A percentile compares a stretch with the other conserved stretches of the same genome.
Evolutionary conservation across 257 asterid genomes (phyloP).

Genomic region (Solanum tarapatanum): DNA sequence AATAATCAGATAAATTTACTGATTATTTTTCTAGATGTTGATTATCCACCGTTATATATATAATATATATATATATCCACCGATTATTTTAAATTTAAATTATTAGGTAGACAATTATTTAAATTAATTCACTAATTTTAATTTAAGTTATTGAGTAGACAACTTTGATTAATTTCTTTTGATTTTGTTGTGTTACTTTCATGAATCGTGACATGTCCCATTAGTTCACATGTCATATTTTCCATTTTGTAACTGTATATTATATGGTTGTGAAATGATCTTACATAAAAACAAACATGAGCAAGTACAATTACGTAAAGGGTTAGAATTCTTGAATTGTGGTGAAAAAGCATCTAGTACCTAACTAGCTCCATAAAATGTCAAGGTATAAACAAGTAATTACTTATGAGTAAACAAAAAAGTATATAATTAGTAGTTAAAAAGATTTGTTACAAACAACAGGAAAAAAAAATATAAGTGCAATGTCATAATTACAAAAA

Average conservation of each 20-base stretch:
- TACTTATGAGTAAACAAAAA: not conserved
- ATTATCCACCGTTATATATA: too few relatives aligned
- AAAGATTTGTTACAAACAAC: too few relatives aligned
- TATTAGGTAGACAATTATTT: too few relatives aligned
- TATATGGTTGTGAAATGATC: not conserved
- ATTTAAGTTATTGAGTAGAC: too few relatives aligned
- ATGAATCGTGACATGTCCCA: not conserved
- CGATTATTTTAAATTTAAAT: too few relatives aligned
- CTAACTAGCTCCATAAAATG: not conserved
- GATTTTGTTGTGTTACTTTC: not conserved
- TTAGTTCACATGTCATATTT: not conserved
- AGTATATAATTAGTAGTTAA: not conserved
- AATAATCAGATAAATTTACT: too few relatives aligned
- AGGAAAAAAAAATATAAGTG: too few relatives aligned
- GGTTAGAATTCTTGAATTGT: not conserved
- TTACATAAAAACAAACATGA: not conserved
- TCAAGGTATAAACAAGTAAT: not conserved
- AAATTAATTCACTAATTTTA: too few relatives aligned
- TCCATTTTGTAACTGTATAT: not conserved
- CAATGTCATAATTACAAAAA: too few relatives aligned
- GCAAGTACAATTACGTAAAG: not conserved
- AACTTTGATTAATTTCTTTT: not conserved
- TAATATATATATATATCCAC: too few relatives aligned
- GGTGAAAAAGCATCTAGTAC: not conserved
- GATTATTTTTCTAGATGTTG: too few relatives aligned